Percentiles rank a stretch among this genome's conserved stretches.
phyloP scores from a whole-genome alignment of 2,329 filamentous ascomycete species.

The Penicillium oxalicum region DNA sequence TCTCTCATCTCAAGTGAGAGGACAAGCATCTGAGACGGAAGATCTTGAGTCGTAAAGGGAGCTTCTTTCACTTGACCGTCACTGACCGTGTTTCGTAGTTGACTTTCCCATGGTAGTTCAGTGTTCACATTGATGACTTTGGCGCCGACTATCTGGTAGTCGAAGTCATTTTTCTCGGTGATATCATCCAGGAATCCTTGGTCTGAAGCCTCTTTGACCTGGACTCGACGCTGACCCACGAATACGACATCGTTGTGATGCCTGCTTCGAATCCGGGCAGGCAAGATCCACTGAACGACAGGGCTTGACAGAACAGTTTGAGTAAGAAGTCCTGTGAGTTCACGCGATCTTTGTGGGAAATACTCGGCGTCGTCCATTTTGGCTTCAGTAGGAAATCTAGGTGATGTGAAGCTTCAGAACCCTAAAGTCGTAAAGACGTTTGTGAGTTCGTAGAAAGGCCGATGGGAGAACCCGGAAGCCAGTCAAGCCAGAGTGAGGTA shows the following conservation, averaged over 20 bases:
- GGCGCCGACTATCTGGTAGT: slow-evolving; percentile 70
- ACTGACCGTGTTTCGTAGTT: slow-evolving; percentile 22
- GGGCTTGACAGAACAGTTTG: slow-evolving; percentile 73
- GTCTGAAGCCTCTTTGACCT: slow-evolving; percentile 66
- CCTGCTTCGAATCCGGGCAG: slow-evolving; percentile 67
- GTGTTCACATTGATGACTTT: slow-evolving; percentile 61
- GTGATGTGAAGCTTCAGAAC: too few species aligned
- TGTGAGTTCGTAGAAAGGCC: too few species aligned
- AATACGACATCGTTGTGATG: slow-evolving; percentile 77
- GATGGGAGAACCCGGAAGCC: too few species aligned
- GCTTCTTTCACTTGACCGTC: slow-evolving; percentile 5
- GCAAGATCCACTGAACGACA: slow-evolving; percentile 67
- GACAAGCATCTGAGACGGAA: slow-evolving; percentile 76
- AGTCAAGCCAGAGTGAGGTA: too few species aligned
- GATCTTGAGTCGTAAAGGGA: slow-evolving; percentile 13
- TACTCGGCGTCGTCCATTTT: background rate
- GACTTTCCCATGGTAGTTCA: slow-evolving; percentile 32
- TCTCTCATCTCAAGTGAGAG: slow-evolving; percentile 68
- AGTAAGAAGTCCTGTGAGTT: slow-evolving; percentile 62
- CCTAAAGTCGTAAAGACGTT: too few species aligned
- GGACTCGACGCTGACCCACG: slow-evolving; percentile 73
- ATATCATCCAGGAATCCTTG: slow-evolving; percentile 66
- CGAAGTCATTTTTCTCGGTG: slow-evolving; percentile 73
- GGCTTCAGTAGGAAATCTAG: too few species aligned
- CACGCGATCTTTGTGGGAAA: background rate